A percentile compares a stretch with the other conserved stretches of the same genome.
Evolutionary conservation across 306 rosid species (phyloP).

Genomic region (Vigna nakashimae): DNA sequence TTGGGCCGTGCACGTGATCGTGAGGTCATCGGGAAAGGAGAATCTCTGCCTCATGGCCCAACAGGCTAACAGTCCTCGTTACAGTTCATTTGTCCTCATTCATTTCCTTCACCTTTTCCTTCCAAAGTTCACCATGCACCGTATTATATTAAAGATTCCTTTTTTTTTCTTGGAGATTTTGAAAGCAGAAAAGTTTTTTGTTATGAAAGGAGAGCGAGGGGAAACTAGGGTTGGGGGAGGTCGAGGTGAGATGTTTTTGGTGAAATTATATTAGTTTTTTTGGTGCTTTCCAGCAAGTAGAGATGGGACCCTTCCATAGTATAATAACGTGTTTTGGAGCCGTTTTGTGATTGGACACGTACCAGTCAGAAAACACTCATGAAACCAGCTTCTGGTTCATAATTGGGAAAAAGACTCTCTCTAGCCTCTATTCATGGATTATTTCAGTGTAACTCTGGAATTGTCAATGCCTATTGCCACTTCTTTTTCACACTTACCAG

Average conservation of each 20-base stretch:
- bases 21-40: conserved; percentile 53
- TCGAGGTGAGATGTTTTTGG: conserved; percentile 33
- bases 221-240: not conserved
- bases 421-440: not conserved
- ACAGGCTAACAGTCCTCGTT: conserved; percentile 36
- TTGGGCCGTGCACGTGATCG: conserved; percentile 58
- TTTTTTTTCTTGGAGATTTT: not conserved
- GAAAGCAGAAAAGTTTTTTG: not conserved
- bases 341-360: conserved; percentile 51
- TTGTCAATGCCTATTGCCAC: not conserved
- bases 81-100: conserved; percentile 49
- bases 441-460: not conserved
- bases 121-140: conserved; percentile 15
- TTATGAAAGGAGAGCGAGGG: not conserved
- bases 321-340: conserved; percentile 43
- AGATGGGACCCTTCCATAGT: conserved; percentile 42
- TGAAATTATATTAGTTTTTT: conserved; percentile 43
- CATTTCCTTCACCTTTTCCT: conserved; percentile 13
- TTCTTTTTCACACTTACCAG: not conserved
- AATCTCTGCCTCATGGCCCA: conserved; percentile 48
- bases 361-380: conserved; percentile 25
- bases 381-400: conserved; percentile 34
- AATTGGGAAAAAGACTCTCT: conserved; percentile 33
- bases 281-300: conserved; percentile 61
- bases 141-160: not conserved